These are phyloP conservation scores for Starmera caribaea DNA, from an alignment of 805 yeast genomes.

Conservation along the genomic window DNA sequence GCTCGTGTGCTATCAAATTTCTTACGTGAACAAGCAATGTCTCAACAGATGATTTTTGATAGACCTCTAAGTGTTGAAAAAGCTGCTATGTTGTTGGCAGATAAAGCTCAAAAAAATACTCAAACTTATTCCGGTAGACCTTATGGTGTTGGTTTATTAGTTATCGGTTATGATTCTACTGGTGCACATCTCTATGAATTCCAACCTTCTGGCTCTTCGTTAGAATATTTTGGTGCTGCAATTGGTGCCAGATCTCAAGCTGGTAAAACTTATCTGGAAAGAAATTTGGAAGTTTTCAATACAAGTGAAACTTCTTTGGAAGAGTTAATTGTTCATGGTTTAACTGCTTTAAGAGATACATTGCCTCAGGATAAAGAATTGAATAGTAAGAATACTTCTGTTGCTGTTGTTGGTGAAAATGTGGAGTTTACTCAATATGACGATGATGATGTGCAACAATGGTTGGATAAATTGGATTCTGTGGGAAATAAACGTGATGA, in stretches of 20 bases:
- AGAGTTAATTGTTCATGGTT: conserved; percentile 74
- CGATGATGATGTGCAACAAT: conserved; percentile 71
- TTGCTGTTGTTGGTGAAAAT: conserved; percentile 86
- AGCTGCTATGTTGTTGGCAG: conserved; percentile 82
- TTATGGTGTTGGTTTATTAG: conserved; percentile 90
- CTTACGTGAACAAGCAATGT: conserved; percentile 86
- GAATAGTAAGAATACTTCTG: conserved; percentile 73
- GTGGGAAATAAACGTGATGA: conserved; percentile 44
- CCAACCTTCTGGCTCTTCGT: conserved; percentile 89
- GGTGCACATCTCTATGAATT: conserved; percentile 94
- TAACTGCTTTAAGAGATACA: conserved; percentile 88
- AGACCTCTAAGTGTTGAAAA: conserved; percentile 75
- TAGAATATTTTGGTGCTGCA: conserved; percentile 89
- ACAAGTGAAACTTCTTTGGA: conserved; percentile 41
- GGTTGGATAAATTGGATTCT: conserved; percentile 70
- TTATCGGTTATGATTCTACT: conserved; percentile 85
- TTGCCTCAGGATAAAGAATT: conserved; percentile 90
- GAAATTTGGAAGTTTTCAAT: conserved; percentile 63
- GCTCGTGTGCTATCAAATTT: conserved; percentile 89
- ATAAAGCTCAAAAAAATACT: conserved; percentile 95
- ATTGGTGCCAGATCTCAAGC: conserved; percentile 99
- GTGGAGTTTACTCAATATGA: conserved; percentile 69
- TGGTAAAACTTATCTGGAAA: conserved; percentile 90
- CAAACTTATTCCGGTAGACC: conserved; percentile 96
- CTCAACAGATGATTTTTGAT: conserved; percentile 74